Evolutionary conservation across 2,329 filamentous ascomycete genomes (phyloP), one percentile per base, ranked within the genome.

Genomic region (Tolypocladium endophyticum): DNA sequence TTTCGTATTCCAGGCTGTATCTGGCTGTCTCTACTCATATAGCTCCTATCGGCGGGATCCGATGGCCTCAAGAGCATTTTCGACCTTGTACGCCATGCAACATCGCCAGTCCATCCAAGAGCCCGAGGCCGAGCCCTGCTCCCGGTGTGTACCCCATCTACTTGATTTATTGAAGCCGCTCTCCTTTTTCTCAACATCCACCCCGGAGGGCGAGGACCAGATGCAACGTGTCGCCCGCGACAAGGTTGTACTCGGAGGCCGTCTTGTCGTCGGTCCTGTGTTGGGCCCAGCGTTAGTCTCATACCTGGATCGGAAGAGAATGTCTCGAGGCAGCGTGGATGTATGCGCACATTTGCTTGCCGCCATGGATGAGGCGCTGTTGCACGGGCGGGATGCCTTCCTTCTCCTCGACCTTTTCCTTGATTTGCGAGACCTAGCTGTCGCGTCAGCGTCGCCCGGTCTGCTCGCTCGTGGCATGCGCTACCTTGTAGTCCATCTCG

Each of bases 391-490:
- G 93, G 69, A 99, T 99, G 60, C 94, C 94, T 73, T 97, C 94
- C 78, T 97, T 97, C 80, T 99, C 94, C 76, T 99, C 94, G 59
- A 99, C 94, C 70, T 93, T 92, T 78, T 97, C 94, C 82, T 99
- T 99, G 82, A 99, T 97, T 74, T 92, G 87, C 47, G 89, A 87
- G 67, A 97, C 90, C 92, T 96, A 65, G 56, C 45, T 41, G 28
- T 38, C 18, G 33, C 35, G 45, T 58, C 16, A 58, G 43, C 43
- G 7, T 16, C 23, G 30, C 35, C 41, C 55, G 8, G 12, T 4
- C 23, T 14, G 28, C 25, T 35, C 58, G 58, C 18, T 12, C 55
- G 33, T 52, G 11, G 54, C 18, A 43, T 58, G 54, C 43, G 38
- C 67, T 77, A 95, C 92, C 84, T 92, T 96, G 83, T 96, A 96